Evolutionary conservation across 2,329 filamentous ascomycete genomes (phyloP).

Genomic region (Fusarium nelsonii): DNA sequence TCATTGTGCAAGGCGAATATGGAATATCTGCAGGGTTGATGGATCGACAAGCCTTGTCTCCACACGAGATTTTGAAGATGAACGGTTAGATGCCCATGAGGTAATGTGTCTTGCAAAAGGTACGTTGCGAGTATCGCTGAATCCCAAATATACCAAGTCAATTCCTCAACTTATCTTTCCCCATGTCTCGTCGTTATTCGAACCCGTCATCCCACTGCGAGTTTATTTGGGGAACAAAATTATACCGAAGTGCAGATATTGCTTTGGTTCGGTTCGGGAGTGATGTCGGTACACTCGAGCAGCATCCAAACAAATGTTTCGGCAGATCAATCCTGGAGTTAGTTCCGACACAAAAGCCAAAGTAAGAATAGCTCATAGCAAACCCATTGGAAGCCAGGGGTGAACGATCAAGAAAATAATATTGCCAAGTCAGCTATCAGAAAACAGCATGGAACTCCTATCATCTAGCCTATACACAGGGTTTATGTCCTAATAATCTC

Average conservation of each 20-base stretch:
- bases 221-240: not conserved
- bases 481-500: slow-evolving; percentile 47
- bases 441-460: slow-evolving; percentile 47
- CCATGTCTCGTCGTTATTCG: not conserved
- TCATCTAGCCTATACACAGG: slow-evolving; percentile 49
- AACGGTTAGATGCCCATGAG: not conserved
- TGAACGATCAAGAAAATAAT: slow-evolving; percentile 46
- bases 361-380: not conserved
- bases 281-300: not conserved
- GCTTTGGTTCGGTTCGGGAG: not conserved
- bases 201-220: not conserved
- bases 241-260: not conserved
- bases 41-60: not conserved
- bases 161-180: not conserved
- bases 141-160: not conserved
- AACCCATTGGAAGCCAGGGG: not conserved
- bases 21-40: not conserved
- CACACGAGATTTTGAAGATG: not conserved
- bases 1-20: not conserved
- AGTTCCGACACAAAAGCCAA: not conserved
- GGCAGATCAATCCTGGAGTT: not conserved
- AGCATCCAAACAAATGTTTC: not conserved
- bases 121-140: not conserved
- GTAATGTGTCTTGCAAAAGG: not conserved
- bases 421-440: slow-evolving; percentile 47